Evolutionary conservation across 1,284 basidiomycete species (phyloP).

Genomic region (Tremellales sp.): DNA sequence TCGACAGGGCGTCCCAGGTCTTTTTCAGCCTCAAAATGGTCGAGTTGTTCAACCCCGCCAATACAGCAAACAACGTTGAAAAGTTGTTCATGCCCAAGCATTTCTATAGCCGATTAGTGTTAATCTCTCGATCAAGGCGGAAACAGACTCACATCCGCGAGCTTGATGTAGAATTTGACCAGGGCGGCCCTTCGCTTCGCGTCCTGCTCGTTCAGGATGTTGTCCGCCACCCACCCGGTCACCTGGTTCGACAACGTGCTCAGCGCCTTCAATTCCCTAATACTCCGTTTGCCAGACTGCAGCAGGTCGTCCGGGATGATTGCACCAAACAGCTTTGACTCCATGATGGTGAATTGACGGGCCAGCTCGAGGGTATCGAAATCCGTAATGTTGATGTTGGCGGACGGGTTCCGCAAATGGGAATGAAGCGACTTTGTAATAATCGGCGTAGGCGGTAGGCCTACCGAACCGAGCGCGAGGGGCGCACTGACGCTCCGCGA

Average conservation of each 20-base stretch:
- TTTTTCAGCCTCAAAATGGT: constrained; percentile 88
- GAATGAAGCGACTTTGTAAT: constrained; percentile 77
- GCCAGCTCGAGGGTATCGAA: constrained; percentile 91
- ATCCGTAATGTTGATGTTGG: constrained; percentile 68
- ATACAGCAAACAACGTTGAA: constrained; percentile 91
- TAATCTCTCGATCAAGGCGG: constrained; percentile 4
- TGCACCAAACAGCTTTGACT: constrained; percentile 79
- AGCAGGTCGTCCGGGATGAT: constrained; percentile 91
- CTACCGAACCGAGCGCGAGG: not conserved
- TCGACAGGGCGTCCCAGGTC: constrained; percentile 82
- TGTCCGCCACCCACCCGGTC: constrained; percentile 93
- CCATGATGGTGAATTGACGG: constrained; percentile 89
- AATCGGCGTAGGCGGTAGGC: constrained; percentile 57
- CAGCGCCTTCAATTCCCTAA: constrained; percentile 74
- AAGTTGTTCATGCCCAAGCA: constrained; percentile 90
- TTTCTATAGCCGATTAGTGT: constrained; percentile 56
- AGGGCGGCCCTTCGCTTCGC: constrained; percentile 73
- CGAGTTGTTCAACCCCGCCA: constrained; percentile 90
- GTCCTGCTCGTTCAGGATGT: constrained; percentile 79
- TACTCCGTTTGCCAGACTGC: constrained; percentile 70
- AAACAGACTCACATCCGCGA: constrained; percentile 74
- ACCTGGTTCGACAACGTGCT: constrained; percentile 91
- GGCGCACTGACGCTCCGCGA: constrained; percentile 7
- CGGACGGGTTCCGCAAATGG: constrained; percentile 35
- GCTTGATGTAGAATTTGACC: constrained; percentile 87